Evolutionary conservation across 2,329 filamentous ascomycete genomes (phyloP).

Genomic region (Fusarium siculi): DNA sequence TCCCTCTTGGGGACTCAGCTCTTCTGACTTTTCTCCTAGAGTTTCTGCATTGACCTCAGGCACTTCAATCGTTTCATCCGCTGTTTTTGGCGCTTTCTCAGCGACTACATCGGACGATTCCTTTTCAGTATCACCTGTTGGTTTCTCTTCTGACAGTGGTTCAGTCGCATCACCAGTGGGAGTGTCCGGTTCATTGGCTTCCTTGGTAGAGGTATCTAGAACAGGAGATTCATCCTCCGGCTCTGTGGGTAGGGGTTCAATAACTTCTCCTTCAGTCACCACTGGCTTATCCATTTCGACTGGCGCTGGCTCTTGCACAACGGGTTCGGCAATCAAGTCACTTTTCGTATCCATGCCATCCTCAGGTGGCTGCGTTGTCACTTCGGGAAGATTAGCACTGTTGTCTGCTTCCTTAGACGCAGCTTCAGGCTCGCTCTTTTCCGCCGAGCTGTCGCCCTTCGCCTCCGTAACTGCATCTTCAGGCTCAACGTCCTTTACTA

Average conservation of each 20-base stretch:
- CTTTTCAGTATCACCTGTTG: not conserved
- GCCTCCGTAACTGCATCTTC: slow-evolving; percentile 4
- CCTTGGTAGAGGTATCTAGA: slow-evolving; percentile 1
- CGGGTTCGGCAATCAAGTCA: not conserved
- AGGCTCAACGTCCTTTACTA: not conserved
- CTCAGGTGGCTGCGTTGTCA: not conserved
- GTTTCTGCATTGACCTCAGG: slow-evolving; percentile 2
- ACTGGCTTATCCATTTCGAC: not conserved
- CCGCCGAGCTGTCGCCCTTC: not conserved
- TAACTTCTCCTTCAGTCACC: not conserved
- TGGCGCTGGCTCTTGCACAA: not conserved
- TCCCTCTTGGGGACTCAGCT: not conserved
- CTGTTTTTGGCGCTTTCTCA: not conserved
- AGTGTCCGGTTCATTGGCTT: slow-evolving; percentile 4
- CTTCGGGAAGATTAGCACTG: slow-evolving; percentile 1
- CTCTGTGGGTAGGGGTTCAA: not conserved
- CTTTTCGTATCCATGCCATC: not conserved
- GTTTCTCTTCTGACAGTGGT: not conserved
- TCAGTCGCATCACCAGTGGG: not conserved
- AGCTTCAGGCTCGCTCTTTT: not conserved
- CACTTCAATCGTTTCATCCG: not conserved
- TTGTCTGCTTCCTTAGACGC: not conserved
- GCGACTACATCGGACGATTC: not conserved
- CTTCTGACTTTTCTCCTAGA: slow-evolving; percentile 1
- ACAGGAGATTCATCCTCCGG: not conserved